These are phyloP conservation scores for Sugiyamaella neomexicana DNA, from an alignment of 1,139 yeast genomes.

Conservation along the genomic window DNA sequence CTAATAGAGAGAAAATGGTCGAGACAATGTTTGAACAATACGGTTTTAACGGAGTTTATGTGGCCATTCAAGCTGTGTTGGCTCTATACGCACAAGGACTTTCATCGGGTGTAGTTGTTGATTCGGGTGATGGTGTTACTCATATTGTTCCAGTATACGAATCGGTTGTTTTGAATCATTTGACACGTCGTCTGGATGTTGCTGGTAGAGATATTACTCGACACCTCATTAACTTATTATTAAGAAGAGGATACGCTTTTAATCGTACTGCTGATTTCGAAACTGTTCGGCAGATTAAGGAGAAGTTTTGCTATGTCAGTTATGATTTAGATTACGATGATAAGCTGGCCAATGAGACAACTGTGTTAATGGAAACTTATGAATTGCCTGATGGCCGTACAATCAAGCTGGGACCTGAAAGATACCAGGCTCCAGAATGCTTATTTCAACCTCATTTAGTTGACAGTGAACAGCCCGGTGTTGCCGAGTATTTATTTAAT, in stretches of 20 bases:
- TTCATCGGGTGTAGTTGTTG: conserved; percentile 97
- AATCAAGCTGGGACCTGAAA: conserved; percentile 90
- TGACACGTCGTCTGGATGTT: conserved; percentile 88
- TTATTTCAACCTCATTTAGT: conserved; percentile 94
- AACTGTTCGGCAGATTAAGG: conserved; percentile 96
- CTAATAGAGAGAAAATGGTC: conserved; percentile 92
- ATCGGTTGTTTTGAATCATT: conserved; percentile 89
- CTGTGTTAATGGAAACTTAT: conserved; percentile 85
- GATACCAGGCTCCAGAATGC: conserved; percentile 98
- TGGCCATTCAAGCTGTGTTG: conserved; percentile 96
- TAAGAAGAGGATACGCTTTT: conserved; percentile 96
- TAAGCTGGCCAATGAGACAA: conserved; percentile 86
- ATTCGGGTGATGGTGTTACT: conserved; percentile 93
- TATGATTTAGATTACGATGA: conserved; percentile 90
- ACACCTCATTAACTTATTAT: conserved; percentile 80
- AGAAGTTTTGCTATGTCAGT: conserved; percentile 90
- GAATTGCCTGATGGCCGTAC: conserved; percentile 97
- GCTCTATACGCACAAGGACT: conserved; percentile 97
- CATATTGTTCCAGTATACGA: conserved; percentile 98
- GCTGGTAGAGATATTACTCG: conserved; percentile 99
- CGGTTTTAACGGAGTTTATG: conserved; percentile 94
- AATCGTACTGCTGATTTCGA: conserved; percentile 98
- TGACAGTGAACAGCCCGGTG: conserved; percentile 97
- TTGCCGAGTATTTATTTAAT: conserved; percentile 88
- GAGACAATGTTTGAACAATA: conserved; percentile 97